Conservation (phyloP, 345 rosid genomes). For the Camelina neglecta region DNA sequence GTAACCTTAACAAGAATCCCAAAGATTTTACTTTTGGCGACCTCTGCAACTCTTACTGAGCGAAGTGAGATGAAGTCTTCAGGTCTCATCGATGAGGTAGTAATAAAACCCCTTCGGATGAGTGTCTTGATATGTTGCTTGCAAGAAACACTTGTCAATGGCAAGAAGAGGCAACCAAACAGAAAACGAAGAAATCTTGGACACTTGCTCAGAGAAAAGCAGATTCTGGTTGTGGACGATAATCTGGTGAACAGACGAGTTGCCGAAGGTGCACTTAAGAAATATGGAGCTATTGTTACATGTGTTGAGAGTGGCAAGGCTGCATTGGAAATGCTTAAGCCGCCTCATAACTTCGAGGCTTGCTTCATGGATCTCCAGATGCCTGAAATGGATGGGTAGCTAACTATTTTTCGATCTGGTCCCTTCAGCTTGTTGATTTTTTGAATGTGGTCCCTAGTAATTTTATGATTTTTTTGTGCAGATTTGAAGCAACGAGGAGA, state of each 20-base stretch:
- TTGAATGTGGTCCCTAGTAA: not conserved
- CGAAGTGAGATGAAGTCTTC: slow-evolving; percentile 56
- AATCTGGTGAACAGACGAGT: slow-evolving; percentile 87
- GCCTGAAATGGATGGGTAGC: slow-evolving; percentile 99
- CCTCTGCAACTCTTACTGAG: slow-evolving; percentile 48
- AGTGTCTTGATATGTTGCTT: slow-evolving; percentile 66
- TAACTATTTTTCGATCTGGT: not conserved
- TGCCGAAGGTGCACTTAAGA: slow-evolving; percentile 88
- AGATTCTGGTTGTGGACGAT: slow-evolving; percentile 91
- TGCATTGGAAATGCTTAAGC: slow-evolving; percentile 71
- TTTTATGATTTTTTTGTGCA: slow-evolving; percentile 7
- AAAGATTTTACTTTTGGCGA: slow-evolving; percentile 41
- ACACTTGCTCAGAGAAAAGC: slow-evolving; percentile 61
- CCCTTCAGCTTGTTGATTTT: slow-evolving; percentile 5
- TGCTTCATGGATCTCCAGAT: slow-evolving; percentile 98
- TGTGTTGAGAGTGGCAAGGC: slow-evolving; percentile 81
- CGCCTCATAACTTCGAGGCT: slow-evolving; percentile 83
- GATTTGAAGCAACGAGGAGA: slow-evolving; percentile 85
- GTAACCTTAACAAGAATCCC: slow-evolving; percentile 33
- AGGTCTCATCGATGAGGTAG: slow-evolving; percentile 60
- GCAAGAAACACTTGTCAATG: slow-evolving; percentile 72
- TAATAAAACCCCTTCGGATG: slow-evolving; percentile 70
- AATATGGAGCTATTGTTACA: slow-evolving; percentile 77
- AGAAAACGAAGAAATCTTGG: slow-evolving; percentile 56
- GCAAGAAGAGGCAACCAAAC: slow-evolving; percentile 55